These are phyloP conservation scores for Epichloe scottii DNA, from an alignment of 2,329 filamentous ascomycete species.

Conservation along the genomic window DNA sequence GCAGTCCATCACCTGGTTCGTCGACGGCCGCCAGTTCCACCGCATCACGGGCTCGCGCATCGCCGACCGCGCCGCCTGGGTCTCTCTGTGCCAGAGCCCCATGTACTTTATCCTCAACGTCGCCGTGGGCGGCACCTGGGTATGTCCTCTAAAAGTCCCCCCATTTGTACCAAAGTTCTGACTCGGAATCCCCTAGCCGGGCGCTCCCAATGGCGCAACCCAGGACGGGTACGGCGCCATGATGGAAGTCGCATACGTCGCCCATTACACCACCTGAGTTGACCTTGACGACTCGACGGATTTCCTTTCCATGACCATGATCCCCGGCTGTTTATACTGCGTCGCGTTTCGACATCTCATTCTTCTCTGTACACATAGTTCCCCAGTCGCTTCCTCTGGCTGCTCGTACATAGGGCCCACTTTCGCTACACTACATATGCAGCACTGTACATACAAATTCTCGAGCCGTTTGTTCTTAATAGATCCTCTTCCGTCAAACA, in stretches of 20 bases:
- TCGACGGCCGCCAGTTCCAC: conserved; percentile 32
- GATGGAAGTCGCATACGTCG: conserved; percentile 41
- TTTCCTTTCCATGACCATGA: neutral
- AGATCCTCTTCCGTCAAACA: too few species aligned
- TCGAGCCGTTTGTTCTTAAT: too few species aligned
- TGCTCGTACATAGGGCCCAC: conserved; percentile 3
- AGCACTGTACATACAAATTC: neutral
- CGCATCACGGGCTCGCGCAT: conserved; percentile 32
- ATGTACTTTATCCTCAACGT: conserved; percentile 42
- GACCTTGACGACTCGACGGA: neutral
- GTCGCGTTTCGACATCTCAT: neutral
- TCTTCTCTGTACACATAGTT: conserved; percentile 9
- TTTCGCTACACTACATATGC: neutral
- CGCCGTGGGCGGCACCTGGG: conserved; percentile 41
- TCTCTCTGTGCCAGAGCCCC: conserved; percentile 34
- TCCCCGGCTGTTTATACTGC: conserved; percentile 1
- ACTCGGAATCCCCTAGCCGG: conserved; percentile 25
- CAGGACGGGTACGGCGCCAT: conserved; percentile 31
- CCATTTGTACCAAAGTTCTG: neutral
- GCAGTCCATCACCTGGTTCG: conserved; percentile 39
- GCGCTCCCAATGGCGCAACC: conserved; percentile 33
- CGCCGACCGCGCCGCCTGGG: conserved; percentile 34
- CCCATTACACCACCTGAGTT: conserved; percentile 20
- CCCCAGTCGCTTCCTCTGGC: conserved; percentile 1
- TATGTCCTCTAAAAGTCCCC: conserved; percentile 19